Base-by-base conservation (phyloP, 805 yeast species). In the Teunomyces aglyptinius region DNA sequence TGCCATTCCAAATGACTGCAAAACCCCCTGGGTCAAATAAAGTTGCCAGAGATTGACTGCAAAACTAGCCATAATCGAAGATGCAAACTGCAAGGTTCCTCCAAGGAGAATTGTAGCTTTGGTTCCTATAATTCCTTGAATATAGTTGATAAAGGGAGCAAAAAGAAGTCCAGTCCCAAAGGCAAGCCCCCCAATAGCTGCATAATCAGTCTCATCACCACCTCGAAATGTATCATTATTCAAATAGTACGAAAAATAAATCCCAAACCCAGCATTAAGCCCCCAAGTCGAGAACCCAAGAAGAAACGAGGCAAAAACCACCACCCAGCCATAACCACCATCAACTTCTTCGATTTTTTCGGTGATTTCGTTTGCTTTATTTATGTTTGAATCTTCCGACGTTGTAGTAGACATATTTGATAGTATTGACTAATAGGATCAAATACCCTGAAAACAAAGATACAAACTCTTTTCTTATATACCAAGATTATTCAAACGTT, bases 231-330 rank as follows among this genome's bases (percentile, higher is more conserved):
- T 65, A 38, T 76, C 62, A 43, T 75, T 58, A 36, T 76, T 73
- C 19, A 85, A 51, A 56, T 83, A 86, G 51, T 71, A 74, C 1
- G 85, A 73, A 20, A 85, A 65, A 52, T 81, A 83, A 4, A 86
- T 75, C 24, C 89, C 85, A 58, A 75, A 86, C 3, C 83, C 85
- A 5, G 81, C 68, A 52, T 85, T 85, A 52, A 85, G 77, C 12
- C 94, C 94, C 91, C 92, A 86, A 0, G 88, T 78, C 32, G 77
- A 70, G 51, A 81, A 76, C 60, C 81, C 80, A 34, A 81, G 65
- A 3, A 80, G 43, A 24, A 73, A 65, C 3, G 78, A 74, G 11
- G 82, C 79, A 12, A 77, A 49, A 11, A 78, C 76, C 16, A 83
- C 71, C 0, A 84, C 80, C 86, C 89, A 82, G 1, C 86, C 89